Base-by-base conservation (phyloP, 2,329 filamentous ascomycete species). In the Cercospora sp. region DNA sequence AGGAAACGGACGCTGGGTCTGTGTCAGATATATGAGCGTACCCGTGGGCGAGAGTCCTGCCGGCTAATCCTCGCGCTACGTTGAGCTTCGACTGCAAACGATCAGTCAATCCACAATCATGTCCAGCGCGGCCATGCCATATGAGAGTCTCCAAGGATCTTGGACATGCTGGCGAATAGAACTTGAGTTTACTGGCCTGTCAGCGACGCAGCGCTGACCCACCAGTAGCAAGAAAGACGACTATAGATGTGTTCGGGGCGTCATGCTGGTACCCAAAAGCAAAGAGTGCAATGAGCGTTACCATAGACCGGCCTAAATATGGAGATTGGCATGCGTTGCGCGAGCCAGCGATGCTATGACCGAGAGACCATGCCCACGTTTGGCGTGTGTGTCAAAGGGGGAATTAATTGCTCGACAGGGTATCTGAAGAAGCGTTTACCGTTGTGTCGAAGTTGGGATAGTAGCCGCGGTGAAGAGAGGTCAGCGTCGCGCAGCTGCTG, bases 21-120 rank as follows among this genome's bases (percentile, higher is more conserved):
- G 59, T 57, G 51, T 63, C 48, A 67, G 51, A 30, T 67, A 63
- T 40, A 28, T 53, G n/a, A 67, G 65, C 40, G 9, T 67, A 16
- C 65, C 65, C 2, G 60, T 64, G 16, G 62, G 62, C 26, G 62
- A 64, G 18, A 53, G 62, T 61, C 59, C 30, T 36, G 31, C 55
- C 28, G 55, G 55, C n/a, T 59, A 20, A 59, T 20, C 18, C 18
- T 18, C 55, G 55, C 31, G 16, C n/a, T 36, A 20, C 55, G 30
- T 28, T 3, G 31, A 59, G 18, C n/a, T 8, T 31, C 55, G 16
- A 31, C 28, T 59, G 31, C 55, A 36, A 59, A 59, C n/a, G 18
- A 33, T 31, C 16, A 28, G 55, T 59, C 55, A 26, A 36, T 13
- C 48, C 23, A n/a, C n/a, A 2, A 30, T 28, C 23, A n/a, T 55